Evolutionary conservation across 345 rosid species (phyloP), one percentile per base, ranked within the genome.

Genomic region (Balakata baccata): DNA sequence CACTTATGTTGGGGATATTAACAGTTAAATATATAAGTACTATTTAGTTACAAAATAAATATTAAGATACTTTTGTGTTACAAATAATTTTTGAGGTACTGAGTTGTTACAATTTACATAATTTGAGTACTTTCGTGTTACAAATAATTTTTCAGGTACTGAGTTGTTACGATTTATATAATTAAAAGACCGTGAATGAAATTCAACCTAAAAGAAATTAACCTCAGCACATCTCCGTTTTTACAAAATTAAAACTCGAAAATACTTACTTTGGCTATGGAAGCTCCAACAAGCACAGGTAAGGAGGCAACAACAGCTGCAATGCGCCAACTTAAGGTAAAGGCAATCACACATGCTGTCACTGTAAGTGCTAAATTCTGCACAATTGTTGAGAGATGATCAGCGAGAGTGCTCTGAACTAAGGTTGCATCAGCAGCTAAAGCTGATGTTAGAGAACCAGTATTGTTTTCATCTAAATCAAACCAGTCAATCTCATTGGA

Each of bases 401-500:
- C 98, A 4, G 92, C 97, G 8, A 94, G 81, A 68, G 96, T 83
- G 71, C 94, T 87, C 58, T 93, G 78, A 16, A 94, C 97, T 53
- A 86, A 70, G 43, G 91, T 92, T 61, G 97, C 97, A 81, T 88
- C 96, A 34, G 93, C 88, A 56, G 98, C 91, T 76, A 94, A 81
- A 56, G 87, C 78, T 59, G 94, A 85, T 18, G 92, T 83, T 66
- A 90, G 74, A 10, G 86, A 83, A 61, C 96, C 97, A 5, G 89
- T 87, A 49, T 68, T 87, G 77, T 94, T 91, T 77, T 91, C 96
- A 12, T 91, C 94, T 71, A 83, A 54, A 87, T 94, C 98, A 72
- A 94, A 91, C 98, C 94, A 94, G 6, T 88, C 97, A 60, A 94
- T 86, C 84, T 94, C 98, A 61, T 90, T 91, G 4, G 81, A 69